Evolutionary conservation across 1,284 basidiomycete genomes (phyloP).

Genomic region (Trametes pubescens): DNA sequence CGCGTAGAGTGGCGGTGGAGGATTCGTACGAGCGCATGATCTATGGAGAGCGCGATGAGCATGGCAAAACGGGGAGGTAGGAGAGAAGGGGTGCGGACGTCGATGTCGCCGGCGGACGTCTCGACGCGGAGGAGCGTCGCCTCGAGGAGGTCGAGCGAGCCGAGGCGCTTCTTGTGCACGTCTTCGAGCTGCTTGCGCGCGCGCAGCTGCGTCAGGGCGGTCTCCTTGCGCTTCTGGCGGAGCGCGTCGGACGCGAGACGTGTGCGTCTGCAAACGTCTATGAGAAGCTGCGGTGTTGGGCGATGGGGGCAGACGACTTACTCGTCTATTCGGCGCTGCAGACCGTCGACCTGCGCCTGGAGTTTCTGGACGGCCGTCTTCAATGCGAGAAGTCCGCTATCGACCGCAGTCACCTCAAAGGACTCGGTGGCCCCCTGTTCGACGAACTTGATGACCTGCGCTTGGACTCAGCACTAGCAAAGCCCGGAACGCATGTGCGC

Average conservation of each 20-base stretch:
- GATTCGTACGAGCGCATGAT: constrained; percentile 89
- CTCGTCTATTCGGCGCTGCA: constrained; percentile 76
- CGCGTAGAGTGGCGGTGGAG: constrained; percentile 78
- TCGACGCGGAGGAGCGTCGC: constrained; percentile 85
- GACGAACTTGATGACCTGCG: constrained; percentile 84
- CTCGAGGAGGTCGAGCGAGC: constrained; percentile 78
- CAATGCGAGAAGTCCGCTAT: constrained; percentile 79
- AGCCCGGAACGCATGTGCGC: constrained; percentile 10
- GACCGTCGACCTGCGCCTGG: constrained; percentile 68
- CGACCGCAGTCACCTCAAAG: constrained; percentile 70
- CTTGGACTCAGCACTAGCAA: constrained; percentile 5
- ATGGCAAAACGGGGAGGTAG: background rate
- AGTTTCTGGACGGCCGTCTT: constrained; percentile 71
- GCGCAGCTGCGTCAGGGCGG: constrained; percentile 80
- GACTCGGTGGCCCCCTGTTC: constrained; percentile 44
- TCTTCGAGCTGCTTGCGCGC: constrained; percentile 85
- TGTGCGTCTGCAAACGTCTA: constrained; percentile 60
- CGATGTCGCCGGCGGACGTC: constrained; percentile 86
- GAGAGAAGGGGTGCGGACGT: constrained; percentile 58
- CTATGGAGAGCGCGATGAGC: constrained; percentile 49
- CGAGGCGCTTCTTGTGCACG: constrained; percentile 77
- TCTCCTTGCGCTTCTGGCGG: constrained; percentile 70
- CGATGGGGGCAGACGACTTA: constrained; percentile 43
- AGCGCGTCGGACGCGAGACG: constrained; percentile 72
- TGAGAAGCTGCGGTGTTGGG: background rate